Evolutionary conservation across 805 yeast species (phyloP).

Genomic region (Kuraishia ogatae): DNA sequence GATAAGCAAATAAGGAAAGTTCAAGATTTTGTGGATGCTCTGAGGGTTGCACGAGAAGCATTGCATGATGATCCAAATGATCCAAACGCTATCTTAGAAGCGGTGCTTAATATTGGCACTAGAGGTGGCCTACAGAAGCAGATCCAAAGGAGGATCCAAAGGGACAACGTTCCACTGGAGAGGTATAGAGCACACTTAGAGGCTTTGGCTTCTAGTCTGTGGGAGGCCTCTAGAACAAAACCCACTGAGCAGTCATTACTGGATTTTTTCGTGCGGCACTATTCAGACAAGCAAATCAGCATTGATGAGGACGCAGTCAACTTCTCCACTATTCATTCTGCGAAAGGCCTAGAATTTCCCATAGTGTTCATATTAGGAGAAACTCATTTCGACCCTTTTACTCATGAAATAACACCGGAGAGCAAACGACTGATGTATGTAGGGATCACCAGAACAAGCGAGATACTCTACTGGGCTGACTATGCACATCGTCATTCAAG

Average conservation of each 20-base stretch:
- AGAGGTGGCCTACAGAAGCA: slow-evolving; percentile 25
- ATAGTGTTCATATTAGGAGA: slow-evolving; percentile 43
- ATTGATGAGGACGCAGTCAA: slow-evolving; percentile 23
- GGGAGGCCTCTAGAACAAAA: neutral
- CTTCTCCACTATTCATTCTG: slow-evolving; percentile 62
- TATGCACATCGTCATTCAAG: slow-evolving; percentile 1
- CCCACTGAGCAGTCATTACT: slow-evolving; percentile 15
- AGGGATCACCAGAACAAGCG: slow-evolving; percentile 56
- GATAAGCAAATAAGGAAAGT: slow-evolving; percentile 6
- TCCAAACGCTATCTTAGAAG: slow-evolving; percentile 27
- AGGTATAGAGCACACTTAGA: neutral
- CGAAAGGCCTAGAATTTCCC: slow-evolving; percentile 71
- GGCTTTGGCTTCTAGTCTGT: neutral
- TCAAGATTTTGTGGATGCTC: slow-evolving; percentile 6
- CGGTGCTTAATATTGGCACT: slow-evolving; percentile 23
- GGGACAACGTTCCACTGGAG: neutral
- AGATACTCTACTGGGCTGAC: slow-evolving; percentile 29
- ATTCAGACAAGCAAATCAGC: slow-evolving; percentile 23
- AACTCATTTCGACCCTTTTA: slow-evolving; percentile 2
- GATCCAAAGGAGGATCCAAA: slow-evolving; percentile 18
- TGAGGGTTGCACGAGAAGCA: slow-evolving; percentile 12
- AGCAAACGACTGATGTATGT: slow-evolving; percentile 47
- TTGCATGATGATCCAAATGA: slow-evolving; percentile 17
- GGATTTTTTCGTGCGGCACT: slow-evolving; percentile 30
- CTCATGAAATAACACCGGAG: slow-evolving; percentile 11